A percentile compares a stretch with the other conserved stretches of the same genome.
phyloP scores from a whole-genome alignment of 208 protist species.

The Acanthamoeba royreba region DNA sequence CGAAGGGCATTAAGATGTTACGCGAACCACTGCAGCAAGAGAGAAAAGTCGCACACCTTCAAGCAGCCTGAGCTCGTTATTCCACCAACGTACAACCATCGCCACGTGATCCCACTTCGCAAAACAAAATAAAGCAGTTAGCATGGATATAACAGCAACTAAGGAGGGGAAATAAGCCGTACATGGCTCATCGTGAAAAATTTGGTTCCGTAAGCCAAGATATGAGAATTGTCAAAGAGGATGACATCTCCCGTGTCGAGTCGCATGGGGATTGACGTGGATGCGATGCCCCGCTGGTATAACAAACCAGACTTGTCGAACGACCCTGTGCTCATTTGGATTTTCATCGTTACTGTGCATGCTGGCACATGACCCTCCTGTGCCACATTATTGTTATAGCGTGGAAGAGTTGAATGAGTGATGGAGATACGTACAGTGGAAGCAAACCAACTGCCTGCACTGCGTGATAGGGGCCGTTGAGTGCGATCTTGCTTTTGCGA shows the following conservation, averaged over 20 bases:
- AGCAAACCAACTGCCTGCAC: no score
- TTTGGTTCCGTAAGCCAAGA: not conserved
- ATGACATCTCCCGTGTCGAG: constrained; percentile 28
- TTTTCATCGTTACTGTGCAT: not conserved
- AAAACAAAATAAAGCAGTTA: not conserved
- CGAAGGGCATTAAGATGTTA: not conserved
- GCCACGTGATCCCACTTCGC: constrained; percentile 35
- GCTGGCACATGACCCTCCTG: no score
- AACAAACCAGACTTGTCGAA: not conserved
- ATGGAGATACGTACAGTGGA: no score
- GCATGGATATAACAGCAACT: not conserved
- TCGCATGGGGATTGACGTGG: not conserved
- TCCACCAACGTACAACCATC: constrained; percentile 38
- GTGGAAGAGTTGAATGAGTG: no score
- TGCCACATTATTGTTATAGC: not conserved
- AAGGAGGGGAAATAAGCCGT: not conserved
- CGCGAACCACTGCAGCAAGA: not conserved
- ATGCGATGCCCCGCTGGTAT: not conserved
- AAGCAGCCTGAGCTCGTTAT: not conserved
- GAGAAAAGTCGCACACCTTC: not conserved
- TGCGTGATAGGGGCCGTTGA: no score
- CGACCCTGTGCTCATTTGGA: not conserved
- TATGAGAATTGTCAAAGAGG: constrained; percentile 13
- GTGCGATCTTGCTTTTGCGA: no score
- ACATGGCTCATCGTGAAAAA: constrained; percentile 25